Percentiles rank a stretch among this genome's conserved stretches.
Evolutionary conservation across 495 filamentous ascomycete genomes (phyloP).

Genomic region (Friedmanniomyces simplex): DNA sequence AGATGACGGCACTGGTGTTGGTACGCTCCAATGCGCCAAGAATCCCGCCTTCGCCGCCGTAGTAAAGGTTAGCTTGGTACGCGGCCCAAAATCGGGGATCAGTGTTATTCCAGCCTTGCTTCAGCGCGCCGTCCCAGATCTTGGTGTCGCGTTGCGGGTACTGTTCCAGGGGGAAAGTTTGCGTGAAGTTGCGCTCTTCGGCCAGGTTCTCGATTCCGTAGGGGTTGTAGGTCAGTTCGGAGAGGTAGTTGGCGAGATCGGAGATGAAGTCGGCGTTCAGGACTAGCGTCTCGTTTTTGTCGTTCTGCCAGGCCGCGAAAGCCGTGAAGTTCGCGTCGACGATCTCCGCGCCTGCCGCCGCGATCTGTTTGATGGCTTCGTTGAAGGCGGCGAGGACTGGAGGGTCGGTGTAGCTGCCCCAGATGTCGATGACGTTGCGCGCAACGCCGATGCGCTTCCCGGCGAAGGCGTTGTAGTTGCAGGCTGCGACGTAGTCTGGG

Average conservation of each 20-base stretch:
- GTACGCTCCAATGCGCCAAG: constrained; percentile 39
- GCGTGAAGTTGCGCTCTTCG: constrained; percentile 38
- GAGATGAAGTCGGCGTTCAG: constrained; percentile 32
- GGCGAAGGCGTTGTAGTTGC: constrained; percentile 36
- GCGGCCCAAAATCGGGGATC: constrained; percentile 28
- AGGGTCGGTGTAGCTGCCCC: constrained; percentile 11
- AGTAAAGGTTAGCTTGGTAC: constrained; percentile 34
- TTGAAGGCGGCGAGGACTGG: constrained; percentile 39
- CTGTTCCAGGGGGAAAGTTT: constrained; percentile 35
- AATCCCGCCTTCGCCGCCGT: constrained; percentile 40
- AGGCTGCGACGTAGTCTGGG: constrained; percentile 44
- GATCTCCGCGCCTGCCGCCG: constrained; percentile 41
- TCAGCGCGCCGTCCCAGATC: constrained; percentile 38
- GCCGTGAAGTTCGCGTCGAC: constrained; percentile 45
- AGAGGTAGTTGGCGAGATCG: constrained; percentile 29
- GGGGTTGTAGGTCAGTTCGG: constrained; percentile 34
- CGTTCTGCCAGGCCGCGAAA: constrained; percentile 27
- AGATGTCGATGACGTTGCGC: constrained; percentile 36
- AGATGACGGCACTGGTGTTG: constrained; percentile 41
- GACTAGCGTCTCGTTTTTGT: constrained; percentile 22
- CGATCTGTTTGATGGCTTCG: constrained; percentile 33
- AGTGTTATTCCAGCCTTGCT: constrained; percentile 29
- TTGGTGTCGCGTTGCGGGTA: constrained; percentile 41
- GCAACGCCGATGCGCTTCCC: constrained; percentile 46
- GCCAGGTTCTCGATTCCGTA: constrained; percentile 29